Evolutionary conservation across 148 eudicot genomes (phyloP).

Genomic region (Rhododendron ovatum): DNA sequence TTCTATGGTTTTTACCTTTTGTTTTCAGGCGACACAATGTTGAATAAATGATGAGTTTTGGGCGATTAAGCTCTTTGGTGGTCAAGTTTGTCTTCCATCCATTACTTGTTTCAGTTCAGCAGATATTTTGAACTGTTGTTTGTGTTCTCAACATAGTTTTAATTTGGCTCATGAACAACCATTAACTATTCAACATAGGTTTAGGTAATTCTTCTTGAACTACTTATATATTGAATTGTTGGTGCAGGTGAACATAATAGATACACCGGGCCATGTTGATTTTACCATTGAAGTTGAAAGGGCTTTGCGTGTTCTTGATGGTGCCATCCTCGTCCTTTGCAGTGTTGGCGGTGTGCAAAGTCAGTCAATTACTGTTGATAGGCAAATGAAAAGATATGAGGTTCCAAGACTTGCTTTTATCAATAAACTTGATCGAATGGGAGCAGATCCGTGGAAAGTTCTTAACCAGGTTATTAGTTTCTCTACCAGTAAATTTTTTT

Average conservation of each 20-base stretch:
- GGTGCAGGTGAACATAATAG: constrained; percentile 85
- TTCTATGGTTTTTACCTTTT: not conserved
- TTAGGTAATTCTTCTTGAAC: not conserved
- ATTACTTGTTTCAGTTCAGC: not conserved
- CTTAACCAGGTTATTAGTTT: constrained; percentile 72
- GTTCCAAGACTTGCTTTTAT: constrained; percentile 96
- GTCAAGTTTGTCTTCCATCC: not conserved
- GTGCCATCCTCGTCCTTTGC: constrained; percentile 95
- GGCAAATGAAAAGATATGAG: constrained; percentile 97
- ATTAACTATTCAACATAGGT: not conserved
- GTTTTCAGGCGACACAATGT: not conserved
- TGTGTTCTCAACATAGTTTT: not conserved
- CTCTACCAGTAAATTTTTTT: no score
- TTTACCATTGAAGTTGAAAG: constrained; percentile 99
- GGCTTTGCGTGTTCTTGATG: constrained; percentile 98
- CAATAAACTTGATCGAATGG: constrained; percentile 95
- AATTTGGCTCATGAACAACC: not conserved
- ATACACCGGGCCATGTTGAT: constrained; percentile 97
- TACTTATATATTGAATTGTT: not conserved
- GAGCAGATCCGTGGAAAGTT: constrained; percentile 99
- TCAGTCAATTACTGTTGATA: constrained; percentile 95
- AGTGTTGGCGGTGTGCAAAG: constrained; percentile 99
- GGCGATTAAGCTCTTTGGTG: not conserved
- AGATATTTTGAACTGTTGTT: not conserved
- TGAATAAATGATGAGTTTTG: not conserved